Conservation (phyloP, 352 stramenopile species). For the Thalassiosira exigua region DNA sequence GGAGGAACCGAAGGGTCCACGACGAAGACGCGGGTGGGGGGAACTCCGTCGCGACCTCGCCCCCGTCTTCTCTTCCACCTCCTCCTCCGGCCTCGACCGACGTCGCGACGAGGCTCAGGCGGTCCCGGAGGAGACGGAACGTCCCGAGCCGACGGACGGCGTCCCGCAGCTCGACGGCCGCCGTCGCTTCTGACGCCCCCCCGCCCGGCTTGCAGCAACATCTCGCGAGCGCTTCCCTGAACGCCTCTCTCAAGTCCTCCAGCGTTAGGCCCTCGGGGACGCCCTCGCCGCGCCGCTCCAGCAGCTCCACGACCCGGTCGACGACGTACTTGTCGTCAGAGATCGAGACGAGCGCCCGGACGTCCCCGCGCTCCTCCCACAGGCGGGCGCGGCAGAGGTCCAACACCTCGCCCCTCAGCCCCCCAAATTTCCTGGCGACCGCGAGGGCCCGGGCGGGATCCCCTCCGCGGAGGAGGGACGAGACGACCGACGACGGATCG, state of each 20-base stretch:
- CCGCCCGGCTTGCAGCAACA: too few species aligned
- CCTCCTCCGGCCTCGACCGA: too few species aligned
- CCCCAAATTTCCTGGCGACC: slow-evolving; percentile 48
- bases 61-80: too few species aligned
- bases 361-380: slow-evolving; percentile 63
- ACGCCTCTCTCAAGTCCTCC: slow-evolving; percentile 46
- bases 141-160: slow-evolving; percentile 39
- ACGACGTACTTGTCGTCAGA: slow-evolving; percentile 70
- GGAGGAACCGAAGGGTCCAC: slow-evolving; percentile 33
- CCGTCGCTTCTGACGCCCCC: not conserved
- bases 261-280: slow-evolving; percentile 24
- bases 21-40: too few species aligned
- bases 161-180: slow-evolving; percentile 36
- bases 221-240: slow-evolving; percentile 48
- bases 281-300: slow-evolving; percentile 15
- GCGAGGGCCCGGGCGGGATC: slow-evolving; percentile 42
- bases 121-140: slow-evolving; percentile 54
- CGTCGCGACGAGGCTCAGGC: too few species aligned
- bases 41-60: too few species aligned
- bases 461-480: slow-evolving; percentile 31
- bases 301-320: slow-evolving; percentile 36
- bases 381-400: slow-evolving; percentile 62
- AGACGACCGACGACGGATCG: slow-evolving; percentile 51
- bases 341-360: slow-evolving; percentile 49
- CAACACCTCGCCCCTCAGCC: slow-evolving; percentile 50